Percentiles rank a stretch among this genome's conserved stretches.
These are phyloP conservation scores for Hyaloscypha finlandica DNA, from an alignment of 495 filamentous ascomycete genomes.

Conservation along the genomic window DNA sequence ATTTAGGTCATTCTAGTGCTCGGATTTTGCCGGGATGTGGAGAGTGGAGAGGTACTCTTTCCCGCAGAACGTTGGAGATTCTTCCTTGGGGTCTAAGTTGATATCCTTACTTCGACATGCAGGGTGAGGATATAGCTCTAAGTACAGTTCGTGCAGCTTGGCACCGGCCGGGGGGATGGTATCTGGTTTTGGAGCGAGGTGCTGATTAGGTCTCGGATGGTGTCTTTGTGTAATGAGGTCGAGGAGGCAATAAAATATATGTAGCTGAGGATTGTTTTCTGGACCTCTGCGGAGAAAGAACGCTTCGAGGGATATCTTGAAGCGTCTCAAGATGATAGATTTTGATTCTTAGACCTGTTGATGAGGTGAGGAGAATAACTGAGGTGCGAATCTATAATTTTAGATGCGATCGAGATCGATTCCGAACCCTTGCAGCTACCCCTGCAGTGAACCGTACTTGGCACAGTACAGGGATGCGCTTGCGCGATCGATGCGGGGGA, in stretches of 20 bases:
- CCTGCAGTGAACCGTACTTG: neutral
- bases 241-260: neutral
- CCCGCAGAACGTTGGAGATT: too few relatives aligned
- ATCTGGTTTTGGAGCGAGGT: neutral
- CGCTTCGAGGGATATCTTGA: neutral
- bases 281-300: neutral
- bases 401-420: neutral
- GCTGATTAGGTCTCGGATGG: neutral
- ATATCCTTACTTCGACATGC: too few relatives aligned
- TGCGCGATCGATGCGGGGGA: neutral
- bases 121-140: neutral
- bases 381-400: too few relatives aligned
- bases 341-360: too few relatives aligned
- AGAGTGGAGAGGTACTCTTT: too few relatives aligned
- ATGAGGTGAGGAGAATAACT: too few relatives aligned
- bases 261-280: neutral
- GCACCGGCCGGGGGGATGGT: neutral
- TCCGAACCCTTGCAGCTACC: neutral
- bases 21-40: neutral
- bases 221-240: neutral
- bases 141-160: neutral
- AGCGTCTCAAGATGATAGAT: too few relatives aligned
- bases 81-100: too few relatives aligned
- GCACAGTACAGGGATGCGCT: neutral
- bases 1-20: neutral